phyloP scores from a whole-genome alignment of 2,329 filamentous ascomycete genomes.

The Fusarium kyushuense region DNA sequence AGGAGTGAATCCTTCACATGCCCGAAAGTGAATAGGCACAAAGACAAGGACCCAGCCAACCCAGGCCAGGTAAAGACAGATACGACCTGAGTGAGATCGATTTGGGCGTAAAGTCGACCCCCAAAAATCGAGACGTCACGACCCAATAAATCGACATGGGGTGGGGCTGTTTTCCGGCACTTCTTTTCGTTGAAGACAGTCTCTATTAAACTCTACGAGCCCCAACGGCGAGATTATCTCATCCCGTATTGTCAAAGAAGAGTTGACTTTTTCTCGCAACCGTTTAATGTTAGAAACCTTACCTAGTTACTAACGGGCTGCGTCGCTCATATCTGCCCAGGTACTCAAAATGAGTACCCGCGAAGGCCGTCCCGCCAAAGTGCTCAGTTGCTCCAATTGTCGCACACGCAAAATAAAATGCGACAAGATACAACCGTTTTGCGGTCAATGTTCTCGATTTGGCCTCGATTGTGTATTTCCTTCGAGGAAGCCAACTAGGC shows the following conservation, averaged over 20 bases:
- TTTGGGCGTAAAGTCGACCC: not conserved
- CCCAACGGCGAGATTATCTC: constrained; percentile 2
- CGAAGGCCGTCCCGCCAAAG: constrained; percentile 47
- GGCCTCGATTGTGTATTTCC: constrained; percentile 62
- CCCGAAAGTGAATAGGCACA: constrained; percentile 1
- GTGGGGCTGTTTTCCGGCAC: constrained; percentile 15
- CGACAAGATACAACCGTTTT: constrained; percentile 65
- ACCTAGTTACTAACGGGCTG: not conserved
- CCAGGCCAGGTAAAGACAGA: not conserved
- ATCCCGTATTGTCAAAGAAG: not conserved
- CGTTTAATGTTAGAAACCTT: constrained; percentile 7
- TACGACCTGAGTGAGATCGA: not conserved
- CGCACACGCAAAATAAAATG: constrained; percentile 73
- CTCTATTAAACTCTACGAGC: constrained; percentile 25
- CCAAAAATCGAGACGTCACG: constrained; percentile 38
- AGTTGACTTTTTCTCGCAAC: not conserved
- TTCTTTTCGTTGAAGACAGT: constrained; percentile 9
- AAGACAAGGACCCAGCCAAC: not conserved
- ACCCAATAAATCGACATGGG: constrained; percentile 26
- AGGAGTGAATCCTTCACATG: constrained; percentile 7
- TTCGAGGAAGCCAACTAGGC: constrained; percentile 58
- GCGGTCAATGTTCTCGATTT: constrained; percentile 63
- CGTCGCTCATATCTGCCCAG: not conserved
- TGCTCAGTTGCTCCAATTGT: constrained; percentile 70
- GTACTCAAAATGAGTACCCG: constrained; percentile 37